Percentiles rank a stretch among this genome's conserved stretches.
These are phyloP conservation scores for Teratosphaeria gauchensis DNA, from an alignment of 2,329 filamentous ascomycete species.

Conservation along the genomic window DNA sequence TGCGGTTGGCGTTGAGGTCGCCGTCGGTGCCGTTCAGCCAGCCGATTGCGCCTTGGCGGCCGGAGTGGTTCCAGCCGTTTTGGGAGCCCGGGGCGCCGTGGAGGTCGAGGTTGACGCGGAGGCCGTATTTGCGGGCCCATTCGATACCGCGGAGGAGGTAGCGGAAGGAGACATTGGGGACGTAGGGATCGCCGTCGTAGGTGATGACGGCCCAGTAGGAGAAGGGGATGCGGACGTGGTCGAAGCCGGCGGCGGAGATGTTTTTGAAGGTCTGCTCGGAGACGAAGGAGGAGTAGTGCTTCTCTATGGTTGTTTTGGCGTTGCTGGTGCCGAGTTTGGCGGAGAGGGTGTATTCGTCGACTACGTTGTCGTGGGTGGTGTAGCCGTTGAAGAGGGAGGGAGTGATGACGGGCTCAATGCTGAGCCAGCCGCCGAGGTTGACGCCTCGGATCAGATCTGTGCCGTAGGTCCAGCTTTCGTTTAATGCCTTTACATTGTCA, in stretches of 20 bases:
- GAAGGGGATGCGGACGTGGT: constrained; percentile 93
- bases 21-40: constrained; percentile 93
- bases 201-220: constrained; percentile 89
- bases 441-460: constrained; percentile 76
- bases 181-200: constrained; percentile 79
- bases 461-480: constrained; percentile 69
- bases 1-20: constrained; percentile 64
- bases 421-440: constrained; percentile 89
- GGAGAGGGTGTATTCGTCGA: constrained; percentile 82
- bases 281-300: constrained; percentile 85
- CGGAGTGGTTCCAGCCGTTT: constrained; percentile 97
- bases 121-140: constrained; percentile 82
- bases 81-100: constrained; percentile 89
- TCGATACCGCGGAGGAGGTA: constrained; percentile 90
- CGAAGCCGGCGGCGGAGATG: constrained; percentile 78
- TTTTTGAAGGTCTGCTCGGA: constrained; percentile 74
- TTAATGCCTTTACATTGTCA: constrained; percentile 65
- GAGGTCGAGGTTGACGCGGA: constrained; percentile 86
- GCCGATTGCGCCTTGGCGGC: constrained; percentile 65
- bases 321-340: constrained; percentile 57
- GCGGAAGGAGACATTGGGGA: constrained; percentile 79
- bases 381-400: constrained; percentile 77
- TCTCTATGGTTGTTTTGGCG: constrained; percentile 61
- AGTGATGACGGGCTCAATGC: constrained; percentile 88
- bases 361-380: constrained; percentile 49